Percentiles rank a stretch among this genome's conserved stretches.
Conservation (phyloP, 2,329 filamentous ascomycete species). For the Chalara sp. region DNA sequence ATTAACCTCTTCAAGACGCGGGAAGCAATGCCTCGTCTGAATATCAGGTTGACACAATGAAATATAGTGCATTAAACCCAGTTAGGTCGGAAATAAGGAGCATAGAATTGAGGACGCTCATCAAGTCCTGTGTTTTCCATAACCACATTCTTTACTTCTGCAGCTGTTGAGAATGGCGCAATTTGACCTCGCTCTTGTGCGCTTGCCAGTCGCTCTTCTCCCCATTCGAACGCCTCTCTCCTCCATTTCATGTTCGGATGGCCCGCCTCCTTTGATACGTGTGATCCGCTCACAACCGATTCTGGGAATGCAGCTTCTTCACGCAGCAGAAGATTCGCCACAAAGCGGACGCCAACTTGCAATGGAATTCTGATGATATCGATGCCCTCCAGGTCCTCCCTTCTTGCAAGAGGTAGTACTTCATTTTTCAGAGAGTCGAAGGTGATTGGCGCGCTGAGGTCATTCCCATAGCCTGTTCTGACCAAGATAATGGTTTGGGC, state of each 20-base stretch:
- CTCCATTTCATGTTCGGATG: conserved; percentile 5
- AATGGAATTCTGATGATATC: conserved; percentile 15
- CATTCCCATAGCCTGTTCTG: conserved; percentile 10
- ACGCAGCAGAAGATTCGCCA: conserved; percentile 13
- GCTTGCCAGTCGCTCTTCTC: conserved; percentile 2
- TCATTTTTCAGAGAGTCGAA: conserved; percentile 14
- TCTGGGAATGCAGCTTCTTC: conserved; percentile 16
- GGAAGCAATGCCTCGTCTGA: no score
- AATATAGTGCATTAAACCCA: no score
- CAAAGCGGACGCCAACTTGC: conserved; percentile 13
- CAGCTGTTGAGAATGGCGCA: conserved; percentile 4
- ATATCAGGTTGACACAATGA: no score
- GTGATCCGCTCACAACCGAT: conserved; percentile 1
- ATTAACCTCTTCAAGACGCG: no score
- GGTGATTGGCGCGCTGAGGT: conserved; percentile 12
- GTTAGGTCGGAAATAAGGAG: no score
- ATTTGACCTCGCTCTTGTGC: conserved; percentile 4
- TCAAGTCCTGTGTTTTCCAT: no score
- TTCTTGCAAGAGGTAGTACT: conserved; percentile 16
- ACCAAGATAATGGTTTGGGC: conserved; percentile 12
- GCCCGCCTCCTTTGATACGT: conserved; percentile 1
- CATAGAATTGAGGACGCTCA: no score
- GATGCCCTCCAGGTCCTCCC: conserved; percentile 11
- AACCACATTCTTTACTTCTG: conserved; percentile 5
- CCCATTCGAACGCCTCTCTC: conserved; percentile 2